Evolutionary conservation across 2,329 filamentous ascomycete species (phyloP).

Genomic region (Juglanconis sp.): DNA sequence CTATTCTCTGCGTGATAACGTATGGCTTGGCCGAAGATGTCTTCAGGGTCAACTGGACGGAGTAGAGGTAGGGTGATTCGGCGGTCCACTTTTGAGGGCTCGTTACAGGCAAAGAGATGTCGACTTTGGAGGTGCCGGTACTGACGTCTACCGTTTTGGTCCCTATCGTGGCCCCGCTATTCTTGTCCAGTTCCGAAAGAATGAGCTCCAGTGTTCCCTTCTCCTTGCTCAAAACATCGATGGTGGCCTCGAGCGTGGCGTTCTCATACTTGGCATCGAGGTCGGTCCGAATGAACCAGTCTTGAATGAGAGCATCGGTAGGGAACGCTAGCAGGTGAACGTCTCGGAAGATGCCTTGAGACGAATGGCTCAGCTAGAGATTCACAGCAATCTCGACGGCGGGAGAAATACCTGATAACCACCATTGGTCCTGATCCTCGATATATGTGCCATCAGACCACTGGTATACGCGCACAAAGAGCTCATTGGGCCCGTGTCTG

Average conservation of each 20-base stretch:
- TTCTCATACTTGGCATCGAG: slow-evolving; percentile 51
- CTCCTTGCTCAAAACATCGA: slow-evolving; percentile 38
- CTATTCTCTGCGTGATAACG: slow-evolving; percentile 50
- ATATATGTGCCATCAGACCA: slow-evolving; percentile 68
- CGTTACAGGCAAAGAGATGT: slow-evolving; percentile 43
- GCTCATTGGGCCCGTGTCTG: slow-evolving; percentile 43
- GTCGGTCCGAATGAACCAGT: slow-evolving; percentile 54
- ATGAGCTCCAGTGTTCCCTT: slow-evolving; percentile 38
- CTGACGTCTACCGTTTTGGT: slow-evolving; percentile 25
- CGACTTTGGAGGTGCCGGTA: slow-evolving; percentile 30
- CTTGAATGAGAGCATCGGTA: slow-evolving; percentile 47
- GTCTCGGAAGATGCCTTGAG: slow-evolving; percentile 60
- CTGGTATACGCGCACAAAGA: slow-evolving; percentile 67
- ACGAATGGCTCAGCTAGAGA: background rate
- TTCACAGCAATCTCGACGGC: background rate
- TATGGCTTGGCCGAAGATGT: slow-evolving; percentile 28
- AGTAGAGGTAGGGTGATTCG: slow-evolving; percentile 62
- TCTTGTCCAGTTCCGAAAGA: slow-evolving; percentile 37
- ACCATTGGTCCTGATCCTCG: slow-evolving; percentile 70
- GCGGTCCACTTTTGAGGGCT: slow-evolving; percentile 67
- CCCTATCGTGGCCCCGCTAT: slow-evolving; percentile 31
- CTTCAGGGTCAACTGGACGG: slow-evolving; percentile 42
- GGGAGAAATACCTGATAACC: slow-evolving; percentile 48
- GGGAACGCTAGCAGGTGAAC: slow-evolving; percentile 60
- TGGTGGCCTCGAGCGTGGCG: slow-evolving; percentile 46